Percentiles rank a stretch among this genome's conserved stretches.
These are phyloP conservation scores for Aspergillus pseudoviridinutans DNA, from an alignment of 2,329 filamentous ascomycete species.

Conservation along the genomic window DNA sequence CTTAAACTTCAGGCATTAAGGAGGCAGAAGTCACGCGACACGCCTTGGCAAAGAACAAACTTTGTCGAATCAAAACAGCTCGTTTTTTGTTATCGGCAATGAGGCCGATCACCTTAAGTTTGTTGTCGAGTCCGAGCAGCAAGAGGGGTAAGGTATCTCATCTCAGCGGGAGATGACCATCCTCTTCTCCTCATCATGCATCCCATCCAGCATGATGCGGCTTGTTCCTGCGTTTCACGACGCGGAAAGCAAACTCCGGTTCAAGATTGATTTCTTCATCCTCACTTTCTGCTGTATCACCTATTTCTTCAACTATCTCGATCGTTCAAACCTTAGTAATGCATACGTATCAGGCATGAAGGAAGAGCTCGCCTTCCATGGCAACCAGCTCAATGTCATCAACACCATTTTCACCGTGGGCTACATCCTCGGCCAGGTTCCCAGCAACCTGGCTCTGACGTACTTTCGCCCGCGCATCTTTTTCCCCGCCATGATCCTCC, in stretches of 20 bases:
- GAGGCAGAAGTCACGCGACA: neutral
- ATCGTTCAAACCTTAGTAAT: constrained; percentile 47
- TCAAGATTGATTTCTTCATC: constrained; percentile 51
- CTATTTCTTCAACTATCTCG: constrained; percentile 48
- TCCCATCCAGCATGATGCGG: neutral
- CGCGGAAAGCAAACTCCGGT: constrained; percentile 42
- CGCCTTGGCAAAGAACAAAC: neutral
- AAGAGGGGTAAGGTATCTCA: neutral
- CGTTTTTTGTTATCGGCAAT: neutral
- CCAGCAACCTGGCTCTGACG: constrained; percentile 22
- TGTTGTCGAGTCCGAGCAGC: neutral
- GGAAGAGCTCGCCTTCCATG: constrained; percentile 29
- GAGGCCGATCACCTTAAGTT: too few relatives aligned
- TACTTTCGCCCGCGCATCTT: constrained; percentile 24
- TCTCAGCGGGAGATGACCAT: neutral
- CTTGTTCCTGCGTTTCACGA: neutral
- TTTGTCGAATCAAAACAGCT: neutral
- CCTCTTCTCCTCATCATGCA: neutral
- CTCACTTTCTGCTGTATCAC: constrained; percentile 44
- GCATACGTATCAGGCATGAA: constrained; percentile 42
- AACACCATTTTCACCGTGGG: constrained; percentile 24
- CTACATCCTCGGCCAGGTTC: constrained; percentile 22
- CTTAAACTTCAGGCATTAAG: neutral
- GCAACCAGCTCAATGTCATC: constrained; percentile 27
- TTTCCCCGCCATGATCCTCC: constrained; percentile 26